Base-by-base conservation (phyloP, 2,329 filamentous ascomycete genomes). In the Ophiocordyceps camponoti-floridani region DNA sequence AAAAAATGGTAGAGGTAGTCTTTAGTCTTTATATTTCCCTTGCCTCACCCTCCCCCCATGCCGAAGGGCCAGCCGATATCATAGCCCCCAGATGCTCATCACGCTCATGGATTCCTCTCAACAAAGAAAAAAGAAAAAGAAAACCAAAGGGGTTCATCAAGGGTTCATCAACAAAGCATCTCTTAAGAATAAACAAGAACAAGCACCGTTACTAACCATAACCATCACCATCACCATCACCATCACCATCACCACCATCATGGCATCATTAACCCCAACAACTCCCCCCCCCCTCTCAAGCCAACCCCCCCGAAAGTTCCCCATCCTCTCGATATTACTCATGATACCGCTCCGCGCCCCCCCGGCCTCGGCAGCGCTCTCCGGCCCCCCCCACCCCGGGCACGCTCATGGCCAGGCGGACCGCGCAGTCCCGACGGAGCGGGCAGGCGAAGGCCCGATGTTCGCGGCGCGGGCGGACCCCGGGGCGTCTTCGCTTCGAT, bases 271-370 rank as follows among this genome's bases (percentile, higher is more conserved):
- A 35, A 12, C 31, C 31, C 13, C 6, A 6, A 35, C 12, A 6
- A 37, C 14, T 1, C 14, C 35, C 35, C 35, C 14, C 14, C 35
- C 35, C n/a, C n/a, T n/a, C 9, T 37, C 35, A 37, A 16, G 7
- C 40, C 14, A n/a, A n/a, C 43, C 40, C 7, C 68, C 64, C 13
- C 70, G 60, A 51, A 76, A 68, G 53, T 70, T 79, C 10, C 85
- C 85, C 86, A 93, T 93, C 62, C 80, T 77, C 68, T 93, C 85
- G 58, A 93, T 91, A 16, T 82, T 86, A 53, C 73, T 82, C 79
- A 93, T 80, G 55, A 91, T 82, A 46, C 82, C 78, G 56, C 81
- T 84, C 54, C 84, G 52, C 30, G 41, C 13, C 19, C 62, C 49
- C 48, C 68, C 67, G 13, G 72, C 48, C 72, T 62, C 37, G 70